phyloP scores from a whole-genome alignment of 352 stramenopile genomes.

The Thalassiosira ordinaria region DNA sequence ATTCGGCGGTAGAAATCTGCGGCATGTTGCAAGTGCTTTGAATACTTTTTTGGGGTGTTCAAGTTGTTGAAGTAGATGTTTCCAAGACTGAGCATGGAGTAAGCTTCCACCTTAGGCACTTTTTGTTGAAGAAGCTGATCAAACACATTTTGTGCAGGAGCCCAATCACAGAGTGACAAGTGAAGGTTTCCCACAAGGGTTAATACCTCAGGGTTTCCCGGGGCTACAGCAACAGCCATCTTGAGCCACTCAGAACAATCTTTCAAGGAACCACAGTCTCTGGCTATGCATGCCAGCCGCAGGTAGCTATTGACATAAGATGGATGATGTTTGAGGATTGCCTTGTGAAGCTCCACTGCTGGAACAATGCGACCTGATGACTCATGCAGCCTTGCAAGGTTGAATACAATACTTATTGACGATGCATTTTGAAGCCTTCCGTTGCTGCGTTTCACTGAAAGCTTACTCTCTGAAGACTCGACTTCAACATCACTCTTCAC shows the following conservation, averaged over 20 bases:
- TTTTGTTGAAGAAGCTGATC: conserved; percentile 86
- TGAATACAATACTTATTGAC: conserved; percentile 95
- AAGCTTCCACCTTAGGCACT: conserved; percentile 93
- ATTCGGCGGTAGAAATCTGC: conserved; percentile 97
- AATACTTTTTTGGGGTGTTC: conserved; percentile 93
- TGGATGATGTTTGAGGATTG: conserved; percentile 92
- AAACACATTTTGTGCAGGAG: conserved; percentile 93
- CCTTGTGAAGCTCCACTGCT: conserved; percentile 92
- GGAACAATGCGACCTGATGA: conserved; percentile 90
- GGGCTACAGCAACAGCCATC: conserved; percentile 90
- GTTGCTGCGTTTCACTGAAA: conserved; percentile 74
- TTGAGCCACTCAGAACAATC: conserved; percentile 93
- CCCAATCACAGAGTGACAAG: conserved; percentile 94
- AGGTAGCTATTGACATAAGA: conserved; percentile 94
- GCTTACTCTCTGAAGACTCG: conserved; percentile 27
- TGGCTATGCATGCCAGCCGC: conserved; percentile 92
- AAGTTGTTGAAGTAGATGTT: conserved; percentile 99
- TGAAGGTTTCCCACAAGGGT: conserved; percentile 96
- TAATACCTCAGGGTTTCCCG: conserved; percentile 91
- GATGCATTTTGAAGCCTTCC: conserved; percentile 55
- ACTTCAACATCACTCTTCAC: conserved; percentile 37
- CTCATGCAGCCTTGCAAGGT: conserved; percentile 94
- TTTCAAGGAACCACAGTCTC: conserved; percentile 90
- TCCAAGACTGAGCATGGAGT: conserved; percentile 95
- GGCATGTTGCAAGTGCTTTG: conserved; percentile 93